Conservation (phyloP, 2,329 filamentous ascomycete species). For the Fusarium sterilihyphosum region DNA sequence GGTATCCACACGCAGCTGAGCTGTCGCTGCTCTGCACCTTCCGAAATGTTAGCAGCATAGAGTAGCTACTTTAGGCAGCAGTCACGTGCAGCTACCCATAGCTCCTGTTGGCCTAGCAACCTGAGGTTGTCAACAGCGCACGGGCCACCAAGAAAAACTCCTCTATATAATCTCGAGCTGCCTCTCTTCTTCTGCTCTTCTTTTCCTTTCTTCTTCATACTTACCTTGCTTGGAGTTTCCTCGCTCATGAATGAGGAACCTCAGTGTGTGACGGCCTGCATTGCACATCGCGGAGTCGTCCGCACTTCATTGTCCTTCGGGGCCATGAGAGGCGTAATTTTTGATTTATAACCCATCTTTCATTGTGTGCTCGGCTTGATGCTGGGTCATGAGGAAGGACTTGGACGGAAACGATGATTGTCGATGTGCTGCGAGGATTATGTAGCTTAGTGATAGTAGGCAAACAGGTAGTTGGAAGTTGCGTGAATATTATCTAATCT, state of each 20-base stretch:
- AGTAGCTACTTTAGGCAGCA: background rate
- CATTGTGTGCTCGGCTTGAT: constrained; percentile 53
- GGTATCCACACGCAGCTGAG: constrained; percentile 2
- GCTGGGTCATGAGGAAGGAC: constrained; percentile 45
- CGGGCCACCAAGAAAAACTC: background rate
- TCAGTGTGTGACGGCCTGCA: constrained; percentile 61
- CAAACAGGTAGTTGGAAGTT: no score
- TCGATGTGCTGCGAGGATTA: background rate
- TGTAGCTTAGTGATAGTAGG: no score
- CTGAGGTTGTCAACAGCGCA: constrained; percentile 2
- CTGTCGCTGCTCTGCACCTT: background rate
- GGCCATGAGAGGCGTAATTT: constrained; percentile 65
- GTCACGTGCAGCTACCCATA: background rate
- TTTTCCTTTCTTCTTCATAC: constrained; percentile 59
- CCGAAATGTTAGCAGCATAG: background rate
- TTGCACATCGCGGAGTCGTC: constrained; percentile 65
- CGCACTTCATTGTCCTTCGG: constrained; percentile 63
- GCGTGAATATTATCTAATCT: no score
- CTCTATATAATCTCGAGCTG: constrained; percentile 45
- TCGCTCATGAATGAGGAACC: constrained; percentile 57
- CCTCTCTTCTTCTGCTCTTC: constrained; percentile 39
- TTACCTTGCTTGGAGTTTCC: constrained; percentile 60
- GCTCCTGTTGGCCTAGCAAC: background rate
- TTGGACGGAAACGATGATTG: rapidly evolving
- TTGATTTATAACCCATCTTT: constrained; percentile 56